Evolutionary conservation across 306 rosid species (phyloP).

Genomic region (Rosa rugosa): DNA sequence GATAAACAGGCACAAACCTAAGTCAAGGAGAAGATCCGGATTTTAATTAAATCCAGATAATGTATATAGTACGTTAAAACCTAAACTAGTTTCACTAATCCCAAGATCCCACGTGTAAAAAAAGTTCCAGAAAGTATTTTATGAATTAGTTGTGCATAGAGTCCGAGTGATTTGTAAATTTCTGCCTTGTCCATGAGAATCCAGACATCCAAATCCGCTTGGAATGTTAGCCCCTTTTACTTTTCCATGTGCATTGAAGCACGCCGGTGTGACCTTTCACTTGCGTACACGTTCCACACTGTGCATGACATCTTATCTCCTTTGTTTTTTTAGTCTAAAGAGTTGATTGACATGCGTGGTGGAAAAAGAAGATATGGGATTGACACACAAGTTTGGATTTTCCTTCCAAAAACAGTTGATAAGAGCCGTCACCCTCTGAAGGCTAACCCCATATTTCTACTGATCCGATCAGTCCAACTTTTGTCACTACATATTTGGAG

Average conservation of each 20-base stretch:
- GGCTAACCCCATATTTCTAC: not conserved
- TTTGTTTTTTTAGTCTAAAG: not conserved
- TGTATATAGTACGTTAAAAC: too few species aligned
- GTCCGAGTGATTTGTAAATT: not conserved
- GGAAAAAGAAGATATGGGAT: not conserved
- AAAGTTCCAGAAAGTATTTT: too few species aligned
- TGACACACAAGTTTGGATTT: not conserved
- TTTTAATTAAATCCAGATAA: too few species aligned
- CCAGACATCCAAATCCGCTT: not conserved
- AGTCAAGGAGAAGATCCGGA: too few species aligned
- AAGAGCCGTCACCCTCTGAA: not conserved
- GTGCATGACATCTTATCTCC: not conserved
- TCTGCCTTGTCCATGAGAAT: constrained; percentile 3
- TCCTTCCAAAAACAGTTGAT: not conserved
- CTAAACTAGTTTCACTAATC: not conserved
- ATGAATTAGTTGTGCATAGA: not conserved
- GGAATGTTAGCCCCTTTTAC: not conserved
- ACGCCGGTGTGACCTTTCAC: not conserved
- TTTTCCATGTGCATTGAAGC: not conserved
- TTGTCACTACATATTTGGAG: not conserved
- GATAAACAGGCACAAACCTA: too few species aligned
- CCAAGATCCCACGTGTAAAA: not conserved
- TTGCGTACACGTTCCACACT: not conserved
- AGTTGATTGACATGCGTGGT: not conserved
- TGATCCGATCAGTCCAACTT: not conserved